A percentile compares a stretch with the other conserved stretches of the same genome.
Evolutionary conservation across 164 flowering plant genomes (phyloP).

Genomic region (Euptelea pleiosperma): DNA sequence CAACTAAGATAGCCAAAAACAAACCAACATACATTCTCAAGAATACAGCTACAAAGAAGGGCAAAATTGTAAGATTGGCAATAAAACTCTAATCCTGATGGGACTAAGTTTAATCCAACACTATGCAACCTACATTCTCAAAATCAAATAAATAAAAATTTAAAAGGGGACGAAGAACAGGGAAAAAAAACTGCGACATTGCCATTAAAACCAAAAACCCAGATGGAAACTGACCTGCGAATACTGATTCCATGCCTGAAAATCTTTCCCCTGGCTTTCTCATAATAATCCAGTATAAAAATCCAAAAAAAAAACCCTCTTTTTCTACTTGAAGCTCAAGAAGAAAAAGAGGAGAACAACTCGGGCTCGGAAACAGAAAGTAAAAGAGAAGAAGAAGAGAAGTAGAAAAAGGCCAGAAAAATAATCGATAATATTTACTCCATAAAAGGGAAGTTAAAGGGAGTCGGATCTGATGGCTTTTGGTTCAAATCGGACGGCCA

Average conservation of each 20-base stretch:
- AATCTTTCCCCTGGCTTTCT: slow-evolving; percentile 15
- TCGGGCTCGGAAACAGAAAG: background rate
- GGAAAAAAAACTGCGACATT: background rate
- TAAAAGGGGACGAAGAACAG: background rate
- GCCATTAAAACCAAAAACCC: slow-evolving; percentile 8
- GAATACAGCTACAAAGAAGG: background rate
- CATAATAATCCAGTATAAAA: slow-evolving; percentile 8
- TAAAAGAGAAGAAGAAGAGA: background rate
- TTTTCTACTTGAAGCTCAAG: background rate
- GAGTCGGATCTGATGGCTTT: slow-evolving; percentile 13
- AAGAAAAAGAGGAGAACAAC: background rate
- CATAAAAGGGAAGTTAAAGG: slow-evolving; percentile 4
- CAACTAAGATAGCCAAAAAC: background rate
- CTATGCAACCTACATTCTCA: background rate
- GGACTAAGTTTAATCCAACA: background rate
- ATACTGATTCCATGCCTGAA: slow-evolving; percentile 24
- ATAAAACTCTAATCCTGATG: background rate
- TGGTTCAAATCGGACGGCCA: slow-evolving; percentile 11
- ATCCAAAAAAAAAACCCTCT: background rate
- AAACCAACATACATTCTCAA: slow-evolving; percentile 7
- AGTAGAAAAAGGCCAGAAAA: background rate
- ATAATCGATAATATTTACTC: background rate
- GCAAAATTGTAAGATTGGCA: background rate
- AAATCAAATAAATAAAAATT: background rate
- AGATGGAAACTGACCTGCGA: slow-evolving; percentile 18